A percentile compares a stretch with the other conserved stretches of the same genome.
Evolutionary conservation across 352 stramenopile species (phyloP).

Genomic region (Globisporangium emineosum): DNA sequence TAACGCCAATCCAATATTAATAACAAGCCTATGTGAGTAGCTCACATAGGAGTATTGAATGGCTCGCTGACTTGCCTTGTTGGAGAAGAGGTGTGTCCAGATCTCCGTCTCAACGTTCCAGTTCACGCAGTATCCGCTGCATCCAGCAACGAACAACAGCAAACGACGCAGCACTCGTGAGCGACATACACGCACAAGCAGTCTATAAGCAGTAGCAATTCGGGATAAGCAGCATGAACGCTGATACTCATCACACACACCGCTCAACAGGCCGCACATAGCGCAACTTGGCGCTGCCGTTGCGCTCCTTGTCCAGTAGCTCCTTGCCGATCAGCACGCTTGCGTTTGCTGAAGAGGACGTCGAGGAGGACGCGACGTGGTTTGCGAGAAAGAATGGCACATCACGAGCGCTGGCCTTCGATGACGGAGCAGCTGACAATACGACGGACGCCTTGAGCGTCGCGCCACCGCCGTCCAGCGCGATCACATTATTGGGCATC

Average conservation of each 20-base stretch:
- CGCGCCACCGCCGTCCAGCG: constrained; percentile 54
- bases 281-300: constrained; percentile 44
- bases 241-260: constrained; percentile 13
- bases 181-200: not conserved
- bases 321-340: constrained; percentile 39
- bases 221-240: not conserved
- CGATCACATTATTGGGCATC: constrained; percentile 28
- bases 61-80: constrained; percentile 20
- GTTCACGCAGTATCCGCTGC: constrained; percentile 77
- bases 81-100: constrained; percentile 51
- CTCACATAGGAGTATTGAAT: too few relatives aligned
- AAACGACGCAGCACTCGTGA: not conserved
- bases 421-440: constrained; percentile 4
- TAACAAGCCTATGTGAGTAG: too few relatives aligned
- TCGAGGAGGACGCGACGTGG: constrained; percentile 34
- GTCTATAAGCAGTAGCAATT: not conserved
- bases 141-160: not conserved
- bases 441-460: constrained; percentile 65
- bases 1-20: too few relatives aligned
- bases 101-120: constrained; percentile 76
- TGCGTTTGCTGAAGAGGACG: constrained; percentile 12
- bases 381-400: constrained; percentile 39
- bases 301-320: constrained; percentile 50
- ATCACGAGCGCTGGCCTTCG: not conserved
- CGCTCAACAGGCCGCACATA: constrained; percentile 44